Conservation (phyloP, 768 basidiomycete species). For the Lepiota venenata region DNA sequence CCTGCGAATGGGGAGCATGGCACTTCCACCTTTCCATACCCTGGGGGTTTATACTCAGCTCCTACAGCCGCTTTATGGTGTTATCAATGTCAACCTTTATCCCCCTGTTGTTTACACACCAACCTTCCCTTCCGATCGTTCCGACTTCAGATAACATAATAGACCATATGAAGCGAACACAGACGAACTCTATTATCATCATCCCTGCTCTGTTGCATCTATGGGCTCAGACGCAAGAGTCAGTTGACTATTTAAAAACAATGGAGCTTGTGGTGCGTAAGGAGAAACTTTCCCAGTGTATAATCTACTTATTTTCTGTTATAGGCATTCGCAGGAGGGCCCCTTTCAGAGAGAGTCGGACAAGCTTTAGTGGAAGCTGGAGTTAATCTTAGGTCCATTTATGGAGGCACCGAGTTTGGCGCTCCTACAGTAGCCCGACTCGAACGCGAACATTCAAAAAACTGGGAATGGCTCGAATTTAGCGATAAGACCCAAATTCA, state of each 20-base stretch:
- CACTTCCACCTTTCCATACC: constrained; percentile 29
- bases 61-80: constrained; percentile 14
- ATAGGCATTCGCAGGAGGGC: no score
- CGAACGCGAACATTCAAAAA: constrained; percentile 21
- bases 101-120: constrained; percentile 16
- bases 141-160: constrained; percentile 32
- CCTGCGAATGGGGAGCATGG: constrained; percentile 23
- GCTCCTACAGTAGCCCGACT: not conserved
- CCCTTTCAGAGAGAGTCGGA: no score
- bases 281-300: no score
- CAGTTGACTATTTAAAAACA: constrained; percentile 20
- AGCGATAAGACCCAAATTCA: constrained; percentile 18
- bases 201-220: constrained; percentile 27
- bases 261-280: constrained; percentile 19
- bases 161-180: constrained; percentile 16
- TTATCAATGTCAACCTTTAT: constrained; percentile 18
- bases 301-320: no score
- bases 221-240: constrained; percentile 19
- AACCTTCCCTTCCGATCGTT: constrained; percentile 25
- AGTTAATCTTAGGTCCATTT: no score
- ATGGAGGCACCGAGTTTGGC: no score
- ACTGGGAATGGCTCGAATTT: constrained; percentile 30
- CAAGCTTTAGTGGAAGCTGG: no score
- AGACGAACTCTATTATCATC: constrained; percentile 19
- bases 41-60: constrained; percentile 23